Evolutionary conservation across 495 filamentous ascomycete genomes (phyloP).

Genomic region (Hypoxylon crocopeplum): DNA sequence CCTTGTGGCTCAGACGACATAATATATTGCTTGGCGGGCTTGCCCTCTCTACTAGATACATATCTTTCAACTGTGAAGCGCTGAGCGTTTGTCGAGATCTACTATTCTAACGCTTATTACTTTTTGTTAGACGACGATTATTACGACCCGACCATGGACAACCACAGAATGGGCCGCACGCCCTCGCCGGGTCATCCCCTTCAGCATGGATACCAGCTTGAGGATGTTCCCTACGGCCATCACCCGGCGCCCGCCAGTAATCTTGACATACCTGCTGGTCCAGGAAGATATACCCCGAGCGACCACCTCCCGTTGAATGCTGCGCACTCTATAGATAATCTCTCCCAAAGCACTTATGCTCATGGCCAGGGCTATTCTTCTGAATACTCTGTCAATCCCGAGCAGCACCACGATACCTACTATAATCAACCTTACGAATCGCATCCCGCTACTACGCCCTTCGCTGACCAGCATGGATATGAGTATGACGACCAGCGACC

Average conservation of each 20-base stretch:
- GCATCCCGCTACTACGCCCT: conserved; percentile 45
- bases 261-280: conserved; percentile 73
- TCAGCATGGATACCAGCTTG: conserved; percentile 71
- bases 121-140: conserved; percentile 65
- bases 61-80: conserved; percentile 2
- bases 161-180: conserved; percentile 61
- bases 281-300: conserved; percentile 58
- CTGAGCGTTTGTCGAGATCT: background rate
- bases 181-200: conserved; percentile 63
- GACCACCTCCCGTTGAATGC: conserved; percentile 44
- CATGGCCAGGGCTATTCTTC: conserved; percentile 66
- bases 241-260: conserved; percentile 47
- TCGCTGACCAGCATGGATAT: conserved; percentile 63
- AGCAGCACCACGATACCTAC: conserved; percentile 86
- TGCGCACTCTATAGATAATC: conserved; percentile 80
- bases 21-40: conserved; percentile 10
- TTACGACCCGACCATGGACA: conserved; percentile 61
- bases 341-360: conserved; percentile 67
- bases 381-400: conserved; percentile 79
- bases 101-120: conserved; percentile 24
- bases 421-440: conserved; percentile 84
- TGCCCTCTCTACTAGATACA: conserved; percentile 1
- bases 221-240: conserved; percentile 67
- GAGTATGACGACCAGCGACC: conserved; percentile 58
- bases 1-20: conserved; percentile 46